A percentile compares a stretch with the other conserved stretches of the same genome.
These are phyloP conservation scores for Rhizophora mangle DNA, from an alignment of 345 rosid species.

Conservation along the genomic window DNA sequence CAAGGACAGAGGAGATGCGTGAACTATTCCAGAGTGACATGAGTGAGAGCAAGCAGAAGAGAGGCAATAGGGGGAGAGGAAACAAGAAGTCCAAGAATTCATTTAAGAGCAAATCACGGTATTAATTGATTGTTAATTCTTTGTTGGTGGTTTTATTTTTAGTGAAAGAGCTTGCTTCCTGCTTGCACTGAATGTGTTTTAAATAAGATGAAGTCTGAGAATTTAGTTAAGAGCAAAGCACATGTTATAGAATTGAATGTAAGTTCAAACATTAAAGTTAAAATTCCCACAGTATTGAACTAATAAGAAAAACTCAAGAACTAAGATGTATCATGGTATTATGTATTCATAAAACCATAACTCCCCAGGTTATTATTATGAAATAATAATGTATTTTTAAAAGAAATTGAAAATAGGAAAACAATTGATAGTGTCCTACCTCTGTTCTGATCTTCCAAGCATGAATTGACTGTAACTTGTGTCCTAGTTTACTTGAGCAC, in stretches of 20 bases:
- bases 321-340: no score
- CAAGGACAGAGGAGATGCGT: constrained; percentile 71
- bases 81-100: constrained; percentile 64
- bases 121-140: constrained; percentile 9
- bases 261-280: no score
- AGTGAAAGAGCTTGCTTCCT: background rate
- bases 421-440: no score
- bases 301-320: no score
- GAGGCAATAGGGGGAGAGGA: constrained; percentile 33
- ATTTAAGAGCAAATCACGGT: constrained; percentile 95
- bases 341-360: no score
- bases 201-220: background rate
- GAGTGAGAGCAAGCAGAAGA: constrained; percentile 64
- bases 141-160: background rate
- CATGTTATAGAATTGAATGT: background rate
- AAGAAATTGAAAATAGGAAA: no score
- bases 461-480: no score
- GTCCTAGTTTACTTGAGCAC: no score
- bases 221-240: background rate
- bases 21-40: constrained; percentile 82
- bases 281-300: no score
- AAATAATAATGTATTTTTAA: no score
- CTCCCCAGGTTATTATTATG: no score
- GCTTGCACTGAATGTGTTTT: background rate
- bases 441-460: no score